Conservation (phyloP, 2,329 filamentous ascomycete genomes). For the Colletotrichum graminicola region DNA sequence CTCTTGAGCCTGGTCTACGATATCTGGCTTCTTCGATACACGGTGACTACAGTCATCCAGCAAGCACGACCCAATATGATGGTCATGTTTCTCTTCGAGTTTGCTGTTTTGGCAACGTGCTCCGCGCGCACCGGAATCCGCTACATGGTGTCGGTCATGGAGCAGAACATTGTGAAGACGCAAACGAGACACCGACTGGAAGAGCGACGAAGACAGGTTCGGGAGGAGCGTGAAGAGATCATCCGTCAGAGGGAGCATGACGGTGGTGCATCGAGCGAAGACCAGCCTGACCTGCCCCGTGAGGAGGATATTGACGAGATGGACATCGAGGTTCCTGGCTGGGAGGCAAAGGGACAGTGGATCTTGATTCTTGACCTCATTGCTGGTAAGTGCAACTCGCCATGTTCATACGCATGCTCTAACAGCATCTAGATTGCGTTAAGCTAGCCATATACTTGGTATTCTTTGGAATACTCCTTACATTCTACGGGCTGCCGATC, state of each 20-base stretch:
- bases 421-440: conserved; percentile 76
- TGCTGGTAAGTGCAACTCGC: conserved; percentile 69
- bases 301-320: conserved; percentile 89
- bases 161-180: conserved; percentile 78
- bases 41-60: conserved; percentile 83
- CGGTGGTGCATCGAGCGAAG: conserved; percentile 59
- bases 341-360: conserved; percentile 96
- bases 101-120: conserved; percentile 85
- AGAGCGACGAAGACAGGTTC: conserved; percentile 76
- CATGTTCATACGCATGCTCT: conserved; percentile 12
- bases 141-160: conserved; percentile 83
- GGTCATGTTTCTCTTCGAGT: conserved; percentile 99
- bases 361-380: conserved; percentile 88
- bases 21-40: conserved; percentile 82
- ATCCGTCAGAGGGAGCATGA: conserved; percentile 61
- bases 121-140: conserved; percentile 83
- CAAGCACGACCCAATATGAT: conserved; percentile 97
- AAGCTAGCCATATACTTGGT: conserved; percentile 90
- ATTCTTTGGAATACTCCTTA: conserved; percentile 93
- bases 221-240: conserved; percentile 67
- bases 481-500: conserved; percentile 94
- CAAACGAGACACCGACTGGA: conserved; percentile 79
- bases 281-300: conserved; percentile 65
- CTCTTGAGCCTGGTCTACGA: conserved; percentile 85
- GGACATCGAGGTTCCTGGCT: conserved; percentile 94